phyloP scores from a whole-genome alignment of 352 stramenopile genomes.

The Elongisporangium prolatum region DNA sequence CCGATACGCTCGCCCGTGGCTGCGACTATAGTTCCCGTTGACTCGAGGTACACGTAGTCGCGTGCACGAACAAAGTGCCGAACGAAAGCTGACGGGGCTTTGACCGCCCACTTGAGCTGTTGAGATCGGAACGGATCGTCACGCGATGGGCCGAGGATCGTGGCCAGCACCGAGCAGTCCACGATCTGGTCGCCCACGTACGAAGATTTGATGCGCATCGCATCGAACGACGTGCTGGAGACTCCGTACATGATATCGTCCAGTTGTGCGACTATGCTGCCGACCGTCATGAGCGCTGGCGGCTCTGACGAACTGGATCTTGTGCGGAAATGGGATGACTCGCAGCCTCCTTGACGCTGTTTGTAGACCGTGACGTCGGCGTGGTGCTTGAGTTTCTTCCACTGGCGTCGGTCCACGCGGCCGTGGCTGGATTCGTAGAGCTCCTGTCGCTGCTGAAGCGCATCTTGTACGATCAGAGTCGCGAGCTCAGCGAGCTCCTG shows the following conservation, averaged over 20 bases:
- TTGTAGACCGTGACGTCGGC: constrained; percentile 31
- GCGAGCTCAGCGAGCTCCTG: constrained; percentile 12
- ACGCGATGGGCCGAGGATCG: constrained; percentile 8
- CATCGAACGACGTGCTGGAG: constrained; percentile 24
- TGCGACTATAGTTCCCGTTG: constrained; percentile 6
- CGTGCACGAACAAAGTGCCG: constrained; percentile 13
- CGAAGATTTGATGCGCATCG: constrained; percentile 25
- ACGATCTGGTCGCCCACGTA: constrained; percentile 24
- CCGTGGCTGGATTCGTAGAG: constrained; percentile 20
- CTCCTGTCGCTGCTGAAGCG: constrained; percentile 33
- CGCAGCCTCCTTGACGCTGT: constrained; percentile 9
- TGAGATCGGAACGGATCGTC: constrained; percentile 22
- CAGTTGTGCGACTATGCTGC: constrained; percentile 37
- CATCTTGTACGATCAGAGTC: constrained; percentile 22
- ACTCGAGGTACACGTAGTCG: constrained; percentile 21
- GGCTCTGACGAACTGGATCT: background rate
- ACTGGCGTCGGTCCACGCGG: constrained; percentile 27
- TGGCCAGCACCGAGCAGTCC: constrained; percentile 21
- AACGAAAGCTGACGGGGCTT: constrained; percentile 12
- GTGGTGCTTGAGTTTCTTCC: constrained; percentile 34
- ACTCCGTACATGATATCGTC: constrained; percentile 39
- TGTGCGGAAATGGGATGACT: background rate
- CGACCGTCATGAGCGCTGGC: constrained; percentile 4
- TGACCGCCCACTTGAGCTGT: constrained; percentile 31
- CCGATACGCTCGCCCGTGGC: constrained; percentile 13